A percentile compares a stretch with the other conserved stretches of the same genome.
Evolutionary conservation across 1,284 basidiomycete genomes (phyloP).

Genomic region (Trichosporon asahii): DNA sequence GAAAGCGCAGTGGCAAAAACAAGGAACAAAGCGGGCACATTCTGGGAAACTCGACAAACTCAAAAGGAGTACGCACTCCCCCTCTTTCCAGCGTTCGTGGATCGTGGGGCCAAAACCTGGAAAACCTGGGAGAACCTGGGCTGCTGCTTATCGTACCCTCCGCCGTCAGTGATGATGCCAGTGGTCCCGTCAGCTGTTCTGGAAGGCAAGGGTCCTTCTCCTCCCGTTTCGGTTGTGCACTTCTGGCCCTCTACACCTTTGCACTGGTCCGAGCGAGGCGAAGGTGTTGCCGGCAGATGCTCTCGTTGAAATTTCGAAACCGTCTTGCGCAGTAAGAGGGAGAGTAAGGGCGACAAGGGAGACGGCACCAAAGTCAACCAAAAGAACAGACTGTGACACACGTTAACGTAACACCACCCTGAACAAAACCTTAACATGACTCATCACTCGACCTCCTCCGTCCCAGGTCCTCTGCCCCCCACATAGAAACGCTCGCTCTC

Average conservation of each 20-base stretch:
- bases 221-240: not conserved
- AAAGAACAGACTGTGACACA: slow-evolving; percentile 4
- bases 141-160: not conserved
- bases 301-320: not conserved
- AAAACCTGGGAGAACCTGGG: no score
- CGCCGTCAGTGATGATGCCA: not conserved
- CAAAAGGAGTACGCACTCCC: not conserved
- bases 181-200: not conserved
- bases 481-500: not conserved
- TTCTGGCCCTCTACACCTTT: not conserved
- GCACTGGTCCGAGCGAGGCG: not conserved
- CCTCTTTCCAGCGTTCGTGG: not conserved
- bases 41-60: not conserved
- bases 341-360: not conserved
- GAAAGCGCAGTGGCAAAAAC: not conserved
- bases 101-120: not conserved
- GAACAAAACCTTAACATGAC: slow-evolving; percentile 1
- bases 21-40: not conserved
- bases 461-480: not conserved
- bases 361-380: not conserved
- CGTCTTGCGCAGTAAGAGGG: no score
- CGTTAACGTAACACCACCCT: not conserved
- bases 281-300: not conserved
- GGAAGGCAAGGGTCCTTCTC: not conserved
- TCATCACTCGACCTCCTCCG: not conserved